Evolutionary conservation across 805 yeast genomes (phyloP), one percentile per base, ranked within the genome.

Genomic region (Pichia cephalocereana): DNA sequence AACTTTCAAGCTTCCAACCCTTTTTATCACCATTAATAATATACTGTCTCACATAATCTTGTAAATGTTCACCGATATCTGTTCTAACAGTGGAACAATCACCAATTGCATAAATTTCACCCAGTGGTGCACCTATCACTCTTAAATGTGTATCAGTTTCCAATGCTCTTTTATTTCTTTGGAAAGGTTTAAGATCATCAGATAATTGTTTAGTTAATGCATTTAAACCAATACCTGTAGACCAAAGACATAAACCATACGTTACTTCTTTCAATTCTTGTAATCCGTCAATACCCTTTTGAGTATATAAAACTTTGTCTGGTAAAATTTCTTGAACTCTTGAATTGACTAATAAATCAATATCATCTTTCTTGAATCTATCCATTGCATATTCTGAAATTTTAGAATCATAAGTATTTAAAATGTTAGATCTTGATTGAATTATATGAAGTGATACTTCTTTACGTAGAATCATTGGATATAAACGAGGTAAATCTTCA

Each of bases 21-120:
- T 96, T 80, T 54, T 87, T 86, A 47, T 90, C 88, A 67, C 32
- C 14, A 30, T 30, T 30, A 12, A 89, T 86, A 69, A 97, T 96
- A 51, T 96, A 89, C 51, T 96, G 96, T 96, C 98, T 90, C 52
- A 91, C 95, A 56, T 90, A 75, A 58, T 87, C 75, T 62, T 97
- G 97, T 64, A 88, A 91, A 43, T 96, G 96, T 57, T 88, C 72
- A 36, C 71, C 66, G 38, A 72, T 64, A 59, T 77, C 78, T 53
- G 82, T 70, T 10, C 82, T 64, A 19, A 95, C 95, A 53, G 82
- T 82, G 32, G 79, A 75, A 39, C 75, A 70, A 57, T 85, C 86
- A 48, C 75, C 80, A 61, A 76, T 80, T 38, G 91, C 95, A 57
- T 75, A 72, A 56, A 89, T 86, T 46, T 72, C 83, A 49, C 84